Evolutionary conservation across 495 filamentous ascomycete genomes (phyloP).

Genomic region (Aspergillus sparsus): DNA sequence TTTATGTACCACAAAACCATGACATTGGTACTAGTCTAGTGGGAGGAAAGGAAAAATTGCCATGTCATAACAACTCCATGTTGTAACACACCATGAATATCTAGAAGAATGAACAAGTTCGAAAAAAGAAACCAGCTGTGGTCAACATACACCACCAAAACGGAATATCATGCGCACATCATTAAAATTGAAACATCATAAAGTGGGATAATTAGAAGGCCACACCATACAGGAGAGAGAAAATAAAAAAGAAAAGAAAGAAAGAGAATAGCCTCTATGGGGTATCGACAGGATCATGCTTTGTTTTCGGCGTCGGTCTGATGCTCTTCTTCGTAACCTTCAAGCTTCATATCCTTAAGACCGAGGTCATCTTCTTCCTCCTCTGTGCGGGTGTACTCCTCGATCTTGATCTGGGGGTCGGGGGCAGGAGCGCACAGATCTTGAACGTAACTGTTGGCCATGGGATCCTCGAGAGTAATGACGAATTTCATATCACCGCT

Average conservation of each 20-base stretch:
- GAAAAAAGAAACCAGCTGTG: conserved; percentile 16
- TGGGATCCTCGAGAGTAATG: conserved; percentile 81
- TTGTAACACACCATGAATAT: conserved; percentile 28
- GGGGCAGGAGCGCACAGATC: conserved; percentile 70
- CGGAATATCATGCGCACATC: conserved; percentile 30
- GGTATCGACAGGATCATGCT: conserved; percentile 24
- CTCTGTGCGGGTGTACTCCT: conserved; percentile 83
- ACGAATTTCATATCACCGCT: conserved; percentile 79
- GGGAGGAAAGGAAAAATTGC: background rate
- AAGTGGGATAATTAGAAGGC: background rate
- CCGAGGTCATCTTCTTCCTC: conserved; percentile 93
- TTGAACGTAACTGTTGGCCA: conserved; percentile 92
- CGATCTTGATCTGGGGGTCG: conserved; percentile 77
- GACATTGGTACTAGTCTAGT: no score
- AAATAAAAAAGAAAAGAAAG: conserved; percentile 5
- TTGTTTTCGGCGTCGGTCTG: conserved; percentile 30
- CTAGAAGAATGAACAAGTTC: conserved; percentile 23
- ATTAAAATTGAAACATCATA: conserved; percentile 30
- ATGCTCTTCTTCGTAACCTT: conserved; percentile 69
- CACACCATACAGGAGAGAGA: no score
- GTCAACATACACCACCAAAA: conserved; percentile 26
- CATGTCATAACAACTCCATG: conserved; percentile 21
- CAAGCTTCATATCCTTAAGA: conserved; percentile 86
- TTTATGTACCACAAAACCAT: no score
- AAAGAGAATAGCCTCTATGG: conserved; percentile 14